Percentiles rank a stretch among this genome's conserved stretches.
Evolutionary conservation across 768 basidiomycete species (phyloP).

Genomic region (Russula vinacea): DNA sequence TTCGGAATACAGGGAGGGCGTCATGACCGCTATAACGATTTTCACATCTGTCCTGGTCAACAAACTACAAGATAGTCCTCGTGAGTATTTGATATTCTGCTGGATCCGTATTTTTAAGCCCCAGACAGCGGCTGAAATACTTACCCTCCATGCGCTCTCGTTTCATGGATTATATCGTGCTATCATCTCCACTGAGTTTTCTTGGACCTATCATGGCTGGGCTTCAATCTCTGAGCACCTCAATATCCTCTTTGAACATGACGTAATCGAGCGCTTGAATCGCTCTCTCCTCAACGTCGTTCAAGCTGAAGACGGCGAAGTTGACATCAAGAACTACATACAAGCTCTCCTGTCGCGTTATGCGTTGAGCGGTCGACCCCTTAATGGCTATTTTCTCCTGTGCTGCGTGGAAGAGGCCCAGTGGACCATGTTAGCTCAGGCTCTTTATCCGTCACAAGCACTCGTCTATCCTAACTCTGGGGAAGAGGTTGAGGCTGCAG

Average conservation of each 20-base stretch:
- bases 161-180: slow-evolving; percentile 87
- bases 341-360: slow-evolving; percentile 75
- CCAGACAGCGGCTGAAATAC: slow-evolving; percentile 57
- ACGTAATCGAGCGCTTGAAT: slow-evolving; percentile 70
- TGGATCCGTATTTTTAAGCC: background rate
- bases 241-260: slow-evolving; percentile 58
- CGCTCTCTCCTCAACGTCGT: slow-evolving; percentile 60
- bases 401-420: slow-evolving; percentile 84
- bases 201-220: slow-evolving; percentile 73
- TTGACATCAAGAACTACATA: slow-evolving; percentile 54
- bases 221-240: slow-evolving; percentile 50
- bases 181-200: slow-evolving; percentile 71
- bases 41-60: slow-evolving; percentile 59
- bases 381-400: slow-evolving; percentile 85
- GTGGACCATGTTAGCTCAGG: slow-evolving; percentile 82
- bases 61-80: slow-evolving; percentile 49
- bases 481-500: slow-evolving; percentile 67
- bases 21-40: slow-evolving; percentile 55
- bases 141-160: slow-evolving; percentile 75
- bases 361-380: slow-evolving; percentile 67
- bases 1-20: slow-evolving; percentile 46
- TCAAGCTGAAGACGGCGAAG: slow-evolving; percentile 51
- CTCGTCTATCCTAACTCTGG: slow-evolving; percentile 24
- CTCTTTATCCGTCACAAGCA: slow-evolving; percentile 41
- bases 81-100: slow-evolving; percentile 42